Percentiles rank a stretch among this genome's conserved stretches.
phyloP scores from a whole-genome alignment of 305 asterid genomes.

The Fraxinus latifolia region DNA sequence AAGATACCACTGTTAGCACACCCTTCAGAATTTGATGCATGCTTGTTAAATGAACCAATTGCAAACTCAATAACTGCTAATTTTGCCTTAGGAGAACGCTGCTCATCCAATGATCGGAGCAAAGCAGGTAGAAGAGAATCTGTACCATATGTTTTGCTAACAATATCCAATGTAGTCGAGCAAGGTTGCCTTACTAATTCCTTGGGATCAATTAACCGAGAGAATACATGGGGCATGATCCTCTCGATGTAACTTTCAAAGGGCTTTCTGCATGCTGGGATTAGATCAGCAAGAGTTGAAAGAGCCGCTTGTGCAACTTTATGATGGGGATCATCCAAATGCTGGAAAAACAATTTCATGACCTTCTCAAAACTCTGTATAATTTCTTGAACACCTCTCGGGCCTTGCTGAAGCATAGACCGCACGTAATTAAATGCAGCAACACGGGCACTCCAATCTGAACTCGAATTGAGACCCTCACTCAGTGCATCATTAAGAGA shows the following conservation, averaged over 20 bases:
- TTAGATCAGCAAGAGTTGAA: constrained; percentile 91
- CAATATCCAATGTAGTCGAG: constrained; percentile 81
- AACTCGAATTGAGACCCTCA: constrained; percentile 89
- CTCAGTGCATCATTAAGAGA: constrained; percentile 86
- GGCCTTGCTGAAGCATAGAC: constrained; percentile 84
- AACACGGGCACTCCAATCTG: constrained; percentile 98
- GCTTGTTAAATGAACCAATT: constrained; percentile 87
- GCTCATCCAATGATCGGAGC: constrained; percentile 95
- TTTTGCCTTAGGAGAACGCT: constrained; percentile 98
- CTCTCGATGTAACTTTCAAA: constrained; percentile 97
- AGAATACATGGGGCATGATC: constrained; percentile 93
- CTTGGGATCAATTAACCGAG: constrained; percentile 96
- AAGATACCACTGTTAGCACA: constrained; percentile 83
- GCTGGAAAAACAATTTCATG: constrained; percentile 96
- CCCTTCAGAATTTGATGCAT: constrained; percentile 75
- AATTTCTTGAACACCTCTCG: constrained; percentile 92
- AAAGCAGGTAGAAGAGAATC: constrained; percentile 94
- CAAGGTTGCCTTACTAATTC: constrained; percentile 96
- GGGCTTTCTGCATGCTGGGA: constrained; percentile 94
- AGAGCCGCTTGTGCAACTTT: constrained; percentile 99
- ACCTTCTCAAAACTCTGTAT: constrained; percentile 94
- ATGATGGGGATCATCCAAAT: constrained; percentile 99
- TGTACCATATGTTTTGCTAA: constrained; percentile 83
- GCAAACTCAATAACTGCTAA: constrained; percentile 96
- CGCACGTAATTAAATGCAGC: constrained; percentile 82